These are phyloP conservation scores for Elongisporangium undulatum DNA, from an alignment of 352 stramenopile genomes.

Conservation along the genomic window DNA sequence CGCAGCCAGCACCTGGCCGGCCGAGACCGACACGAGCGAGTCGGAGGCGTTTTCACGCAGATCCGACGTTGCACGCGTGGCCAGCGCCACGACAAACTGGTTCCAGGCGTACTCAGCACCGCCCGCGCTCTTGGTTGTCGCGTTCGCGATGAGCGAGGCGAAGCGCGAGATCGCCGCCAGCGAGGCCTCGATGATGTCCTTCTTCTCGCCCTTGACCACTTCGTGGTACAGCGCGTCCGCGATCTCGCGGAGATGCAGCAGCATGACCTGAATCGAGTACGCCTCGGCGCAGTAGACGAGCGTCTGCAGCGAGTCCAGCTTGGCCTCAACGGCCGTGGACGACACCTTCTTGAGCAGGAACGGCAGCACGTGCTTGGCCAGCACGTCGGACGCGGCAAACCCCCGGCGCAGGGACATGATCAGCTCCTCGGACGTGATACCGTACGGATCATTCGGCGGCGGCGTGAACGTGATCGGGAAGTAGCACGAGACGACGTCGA, in stretches of 20 bases:
- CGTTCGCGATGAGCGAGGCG: conserved; percentile 53
- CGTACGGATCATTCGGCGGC: conserved; percentile 88
- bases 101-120: conserved; percentile 75
- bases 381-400: conserved; percentile 71
- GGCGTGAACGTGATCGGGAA: conserved; percentile 92
- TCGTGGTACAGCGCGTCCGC: conserved; percentile 74
- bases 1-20: conserved; percentile 59
- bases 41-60: conserved; percentile 68
- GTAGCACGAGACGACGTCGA: conserved; percentile 89
- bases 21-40: conserved; percentile 76
- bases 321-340: conserved; percentile 72
- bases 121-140: conserved; percentile 44
- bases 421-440: conserved; percentile 86
- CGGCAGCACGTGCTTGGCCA: conserved; percentile 77
- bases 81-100: conserved; percentile 82
- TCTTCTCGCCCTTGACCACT: conserved; percentile 81
- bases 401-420: conserved; percentile 74
- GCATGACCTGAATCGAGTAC: conserved; percentile 75
- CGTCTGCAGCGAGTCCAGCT: conserved; percentile 78
- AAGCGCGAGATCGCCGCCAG: conserved; percentile 61
- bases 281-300: conserved; percentile 77
- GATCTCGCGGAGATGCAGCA: conserved; percentile 66
- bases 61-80: conserved; percentile 56
- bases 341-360: conserved; percentile 88
- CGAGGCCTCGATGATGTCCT: conserved; percentile 68